Base-by-base conservation (phyloP, 208 protist genomes). In the Leishmania braziliensis region DNA sequence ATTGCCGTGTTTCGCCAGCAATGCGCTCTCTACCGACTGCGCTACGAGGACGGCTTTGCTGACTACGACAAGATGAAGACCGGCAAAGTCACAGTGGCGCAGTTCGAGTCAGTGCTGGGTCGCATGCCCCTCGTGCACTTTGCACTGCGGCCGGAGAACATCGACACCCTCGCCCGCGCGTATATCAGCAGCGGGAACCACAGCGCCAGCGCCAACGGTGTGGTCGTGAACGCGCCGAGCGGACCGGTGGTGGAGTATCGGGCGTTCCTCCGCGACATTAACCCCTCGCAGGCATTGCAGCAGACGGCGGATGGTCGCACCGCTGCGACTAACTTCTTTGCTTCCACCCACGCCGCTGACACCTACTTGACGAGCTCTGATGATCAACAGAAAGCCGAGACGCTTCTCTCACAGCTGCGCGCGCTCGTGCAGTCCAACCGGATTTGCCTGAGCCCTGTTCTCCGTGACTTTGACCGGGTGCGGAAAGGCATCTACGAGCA, bases 381-480 rank as follows among this genome's bases (percentile, higher is more conserved):
- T 0, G 88, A 90, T 39, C 77, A 81, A 14, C 71, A 70, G 3
- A 89, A 89, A 80, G 79, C 85, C 12, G 86, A 81, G 16, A 70
- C 78, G 12, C 79, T 97, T 36, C 72, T 98, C 26, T 79, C 87
- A 1, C 84, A 89, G 18, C 83, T 98, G n/a, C 87, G 89, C 23
- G 79, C 79, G 16, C 75, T 92, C 46, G 86, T 97, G 43, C 66
- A 77, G n/a, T 84, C 92, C 12, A 92, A 94, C 54, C 92, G 95
- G 46, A 96, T 98, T 78, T 86, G 89, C 65, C 76, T 98, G 10
- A 95, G 87, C 39, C 95, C 94, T 16, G 90, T 94, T 4, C 88
- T 98, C 29, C 92, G 95, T 23, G 95, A 98, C 82, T 97, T 97
- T 79, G 95, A 98, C 77, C 91, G 93, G 20, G 93, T 91, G 70